phyloP scores from a whole-genome alignment of 2,329 filamentous ascomycete species.

The Aspergillus amoenus region DNA sequence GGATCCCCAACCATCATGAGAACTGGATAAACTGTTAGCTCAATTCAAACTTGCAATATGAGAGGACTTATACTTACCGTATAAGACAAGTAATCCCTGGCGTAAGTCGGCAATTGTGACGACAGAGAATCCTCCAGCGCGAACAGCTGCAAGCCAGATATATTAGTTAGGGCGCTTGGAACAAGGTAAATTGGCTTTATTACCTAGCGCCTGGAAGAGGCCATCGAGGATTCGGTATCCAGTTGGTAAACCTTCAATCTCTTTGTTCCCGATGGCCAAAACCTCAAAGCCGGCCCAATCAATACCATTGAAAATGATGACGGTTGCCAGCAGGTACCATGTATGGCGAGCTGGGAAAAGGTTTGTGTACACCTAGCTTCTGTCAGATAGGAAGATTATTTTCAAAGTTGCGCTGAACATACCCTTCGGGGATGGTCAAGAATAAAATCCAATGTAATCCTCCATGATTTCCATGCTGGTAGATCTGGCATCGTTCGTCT shows the following conservation, averaged over 20 bases:
- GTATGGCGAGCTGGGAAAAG: constrained; percentile 64
- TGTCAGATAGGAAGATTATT: constrained; percentile 6
- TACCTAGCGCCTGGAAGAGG: constrained; percentile 61
- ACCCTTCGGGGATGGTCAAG: constrained; percentile 35
- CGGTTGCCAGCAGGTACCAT: constrained; percentile 64
- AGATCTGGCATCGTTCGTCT: constrained; percentile 28
- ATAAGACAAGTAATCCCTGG: constrained; percentile 33
- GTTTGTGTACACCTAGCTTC: constrained; percentile 33
- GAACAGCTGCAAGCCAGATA: constrained; percentile 42
- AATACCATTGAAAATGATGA: constrained; percentile 60
- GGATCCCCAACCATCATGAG: constrained; percentile 37
- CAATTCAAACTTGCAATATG: neutral
- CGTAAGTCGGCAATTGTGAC: constrained; percentile 60
- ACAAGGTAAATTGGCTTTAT: neutral
- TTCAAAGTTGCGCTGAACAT: constrained; percentile 1
- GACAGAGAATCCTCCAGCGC: constrained; percentile 66
- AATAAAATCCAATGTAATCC: constrained; percentile 34
- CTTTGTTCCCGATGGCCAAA: constrained; percentile 62
- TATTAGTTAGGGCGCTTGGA: neutral
- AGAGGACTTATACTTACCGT: constrained; percentile 22
- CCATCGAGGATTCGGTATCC: constrained; percentile 62
- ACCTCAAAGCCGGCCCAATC: constrained; percentile 68
- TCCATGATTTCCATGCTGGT: constrained; percentile 30
- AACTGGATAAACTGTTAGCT: constrained; percentile 24
- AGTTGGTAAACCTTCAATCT: constrained; percentile 52